Conservation (phyloP, 306 rosid genomes). For the Hylodesmum podocarpum region DNA sequence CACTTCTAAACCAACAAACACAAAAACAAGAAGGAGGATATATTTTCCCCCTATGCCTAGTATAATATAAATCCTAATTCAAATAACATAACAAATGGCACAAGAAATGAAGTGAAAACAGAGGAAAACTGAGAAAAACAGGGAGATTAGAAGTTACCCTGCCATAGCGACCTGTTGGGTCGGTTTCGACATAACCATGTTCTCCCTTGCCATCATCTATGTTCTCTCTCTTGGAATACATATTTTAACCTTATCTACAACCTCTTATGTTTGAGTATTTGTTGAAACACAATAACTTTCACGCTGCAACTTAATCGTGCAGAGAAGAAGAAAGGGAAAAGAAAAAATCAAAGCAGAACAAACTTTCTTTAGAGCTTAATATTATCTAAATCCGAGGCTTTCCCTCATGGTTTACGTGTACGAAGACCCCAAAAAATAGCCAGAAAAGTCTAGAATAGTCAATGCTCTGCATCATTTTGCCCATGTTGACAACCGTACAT, state of each 20-base stretch:
- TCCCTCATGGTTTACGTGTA: constrained; percentile 70
- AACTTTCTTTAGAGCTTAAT: neutral
- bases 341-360: neutral
- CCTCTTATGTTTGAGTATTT: neutral
- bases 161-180: constrained; percentile 86
- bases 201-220: constrained; percentile 26
- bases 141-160: constrained; percentile 52
- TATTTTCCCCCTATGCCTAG: neutral
- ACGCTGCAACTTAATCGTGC: neutral
- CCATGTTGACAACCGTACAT: constrained; percentile 44
- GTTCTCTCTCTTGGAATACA: constrained; percentile 45
- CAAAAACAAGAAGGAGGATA: neutral
- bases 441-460: constrained; percentile 61
- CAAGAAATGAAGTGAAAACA: neutral
- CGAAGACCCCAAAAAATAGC: constrained; percentile 56
- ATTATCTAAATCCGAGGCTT: constrained; percentile 55
- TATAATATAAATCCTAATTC: neutral
- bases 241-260: constrained; percentile 18
- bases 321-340: neutral
- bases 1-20: neutral
- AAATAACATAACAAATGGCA: neutral
- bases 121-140: neutral
- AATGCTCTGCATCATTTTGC: constrained; percentile 57
- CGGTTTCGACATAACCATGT: constrained; percentile 61
- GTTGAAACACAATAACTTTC: neutral